These are phyloP conservation scores for Dendrocalamus latiflorus DNA, from an alignment of 202 grass and related monocot species.

Conservation along the genomic window DNA sequence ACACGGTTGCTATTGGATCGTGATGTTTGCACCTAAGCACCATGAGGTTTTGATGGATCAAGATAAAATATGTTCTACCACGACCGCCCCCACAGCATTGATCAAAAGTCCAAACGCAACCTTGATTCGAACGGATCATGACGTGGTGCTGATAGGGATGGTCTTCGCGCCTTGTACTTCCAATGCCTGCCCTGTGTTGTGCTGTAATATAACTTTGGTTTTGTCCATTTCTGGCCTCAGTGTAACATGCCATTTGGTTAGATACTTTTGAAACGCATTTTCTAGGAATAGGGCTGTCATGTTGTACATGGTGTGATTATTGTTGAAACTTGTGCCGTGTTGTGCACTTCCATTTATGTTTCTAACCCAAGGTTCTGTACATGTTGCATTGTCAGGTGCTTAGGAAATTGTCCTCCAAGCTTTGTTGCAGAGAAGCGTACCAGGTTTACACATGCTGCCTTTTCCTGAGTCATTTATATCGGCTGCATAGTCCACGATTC, in stretches of 20 bases:
- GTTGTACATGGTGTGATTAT: constrained; percentile 65
- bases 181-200: constrained; percentile 28
- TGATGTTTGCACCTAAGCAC: constrained; percentile 19
- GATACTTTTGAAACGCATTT: constrained; percentile 21
- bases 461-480: background rate
- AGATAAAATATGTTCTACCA: constrained; percentile 14
- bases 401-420: background rate
- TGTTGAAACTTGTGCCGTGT: constrained; percentile 44
- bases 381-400: background rate
- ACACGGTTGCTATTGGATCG: constrained; percentile 30
- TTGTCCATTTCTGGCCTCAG: constrained; percentile 30
- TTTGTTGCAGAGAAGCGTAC: background rate
- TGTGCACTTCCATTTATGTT: constrained; percentile 27
- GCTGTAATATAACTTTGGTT: constrained; percentile 48
- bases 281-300: constrained; percentile 50
- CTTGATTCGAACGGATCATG: background rate
- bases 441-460: background rate
- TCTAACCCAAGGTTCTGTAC: constrained; percentile 39
- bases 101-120: background rate
- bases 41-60: constrained; percentile 46
- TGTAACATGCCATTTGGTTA: constrained; percentile 48
- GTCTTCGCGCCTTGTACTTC: constrained; percentile 29
- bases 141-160: constrained; percentile 11
- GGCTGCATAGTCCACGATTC: background rate
- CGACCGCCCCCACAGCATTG: background rate